Evolutionary conservation across 2,329 filamentous ascomycete genomes (phyloP).

Genomic region (Talaromyces sp.): DNA sequence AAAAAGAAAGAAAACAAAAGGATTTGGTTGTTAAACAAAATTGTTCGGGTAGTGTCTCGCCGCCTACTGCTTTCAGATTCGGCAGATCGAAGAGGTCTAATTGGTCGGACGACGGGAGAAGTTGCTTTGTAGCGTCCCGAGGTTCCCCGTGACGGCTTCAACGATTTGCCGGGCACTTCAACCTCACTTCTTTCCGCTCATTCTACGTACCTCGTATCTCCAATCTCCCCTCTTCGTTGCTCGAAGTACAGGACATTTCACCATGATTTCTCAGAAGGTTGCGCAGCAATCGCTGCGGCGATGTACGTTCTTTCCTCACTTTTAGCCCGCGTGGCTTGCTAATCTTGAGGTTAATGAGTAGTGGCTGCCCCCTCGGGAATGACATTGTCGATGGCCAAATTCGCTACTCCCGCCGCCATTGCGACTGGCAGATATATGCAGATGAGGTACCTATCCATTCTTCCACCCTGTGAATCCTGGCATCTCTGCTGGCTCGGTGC

Average conservation of each 20-base stretch:
- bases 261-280: conserved; percentile 48
- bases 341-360: conserved; percentile 23
- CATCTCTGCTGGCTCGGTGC: neutral
- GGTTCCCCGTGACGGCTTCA: conserved; percentile 36
- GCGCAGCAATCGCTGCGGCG: conserved; percentile 48
- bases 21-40: neutral
- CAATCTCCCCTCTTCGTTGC: neutral
- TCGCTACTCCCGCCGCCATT: conserved; percentile 43
- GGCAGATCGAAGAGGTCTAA: conserved; percentile 27
- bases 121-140: conserved; percentile 34
- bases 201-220: neutral
- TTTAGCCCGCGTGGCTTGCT: neutral
- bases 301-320: conserved; percentile 37
- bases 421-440: conserved; percentile 43
- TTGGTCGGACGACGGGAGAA: conserved; percentile 31
- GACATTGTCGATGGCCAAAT: conserved; percentile 41
- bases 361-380: conserved; percentile 45
- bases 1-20: neutral
- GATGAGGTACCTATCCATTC: conserved; percentile 38
- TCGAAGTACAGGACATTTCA: conserved; percentile 23
- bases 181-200: neutral
- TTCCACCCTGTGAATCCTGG: neutral
- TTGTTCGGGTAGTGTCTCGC: conserved; percentile 33
- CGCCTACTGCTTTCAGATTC: conserved; percentile 21
- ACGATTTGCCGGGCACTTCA: conserved; percentile 20